Evolutionary conservation across 2,329 filamentous ascomycete species (phyloP).

Genomic region (Colletotrichum noveboracense): DNA sequence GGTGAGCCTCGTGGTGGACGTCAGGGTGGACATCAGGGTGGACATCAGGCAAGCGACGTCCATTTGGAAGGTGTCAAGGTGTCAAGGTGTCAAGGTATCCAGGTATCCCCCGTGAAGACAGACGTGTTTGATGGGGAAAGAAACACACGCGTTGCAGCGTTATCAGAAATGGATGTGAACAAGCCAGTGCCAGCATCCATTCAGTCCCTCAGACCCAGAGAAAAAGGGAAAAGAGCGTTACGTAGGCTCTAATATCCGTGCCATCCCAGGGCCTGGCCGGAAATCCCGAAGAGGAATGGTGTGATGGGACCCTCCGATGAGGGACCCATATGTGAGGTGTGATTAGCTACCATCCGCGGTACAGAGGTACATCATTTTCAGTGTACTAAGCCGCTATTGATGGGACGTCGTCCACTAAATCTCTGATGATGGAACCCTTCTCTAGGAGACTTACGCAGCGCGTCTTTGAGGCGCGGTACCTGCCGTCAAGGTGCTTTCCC

Average conservation of each 20-base stretch:
- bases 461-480: not conserved
- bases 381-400: conserved; percentile 7
- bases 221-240: conserved; percentile 1
- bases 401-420: not conserved
- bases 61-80: not conserved
- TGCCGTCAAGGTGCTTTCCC: not conserved
- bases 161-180: not conserved
- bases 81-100: not conserved
- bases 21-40: not conserved
- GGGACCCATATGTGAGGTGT: not conserved
- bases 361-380: no score
- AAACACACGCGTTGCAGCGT: not conserved
- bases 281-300: not conserved
- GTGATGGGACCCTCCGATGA: not conserved
- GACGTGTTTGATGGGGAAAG: not conserved
- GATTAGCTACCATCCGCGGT: not conserved
- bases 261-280: conserved; percentile 8
- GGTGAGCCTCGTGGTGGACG: not conserved
- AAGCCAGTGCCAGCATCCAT: not conserved
- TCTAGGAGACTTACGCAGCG: conserved; percentile 2
- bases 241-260: conserved; percentile 16
- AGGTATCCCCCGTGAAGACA: not conserved
- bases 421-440: not conserved
- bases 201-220: not conserved
- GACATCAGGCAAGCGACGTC: not conserved